These are phyloP conservation scores for Inonotus hispidus DNA, from an alignment of 1,284 basidiomycete genomes.

Conservation along the genomic window DNA sequence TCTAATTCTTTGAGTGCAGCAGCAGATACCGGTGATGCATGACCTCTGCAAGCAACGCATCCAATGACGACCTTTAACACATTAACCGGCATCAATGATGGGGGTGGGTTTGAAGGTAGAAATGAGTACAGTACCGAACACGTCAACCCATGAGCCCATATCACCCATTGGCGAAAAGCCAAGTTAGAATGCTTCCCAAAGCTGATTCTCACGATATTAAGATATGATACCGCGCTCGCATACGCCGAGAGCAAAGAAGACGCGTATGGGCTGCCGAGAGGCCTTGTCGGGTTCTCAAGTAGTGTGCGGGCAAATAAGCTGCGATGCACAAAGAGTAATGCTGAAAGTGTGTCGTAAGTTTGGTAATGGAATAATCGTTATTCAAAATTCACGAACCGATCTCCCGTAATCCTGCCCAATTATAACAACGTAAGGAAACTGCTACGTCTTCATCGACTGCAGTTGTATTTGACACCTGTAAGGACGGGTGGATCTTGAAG, in stretches of 20 bases:
- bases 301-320: conserved; percentile 14
- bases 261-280: conserved; percentile 10
- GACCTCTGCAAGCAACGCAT: conserved; percentile 20
- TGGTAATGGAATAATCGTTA: neutral
- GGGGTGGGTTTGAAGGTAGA: neutral
- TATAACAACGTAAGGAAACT: neutral
- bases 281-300: conserved; percentile 9
- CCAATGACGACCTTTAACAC: conserved; percentile 19
- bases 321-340: conserved; percentile 14
- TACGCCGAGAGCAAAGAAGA: conserved; percentile 16
- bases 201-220: conserved; percentile 8
- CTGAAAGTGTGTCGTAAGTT: neutral
- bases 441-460: neutral
- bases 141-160: conserved; percentile 13
- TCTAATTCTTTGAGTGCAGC: conserved; percentile 20
- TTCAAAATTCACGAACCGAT: neutral
- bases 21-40: conserved; percentile 12
- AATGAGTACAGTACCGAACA: conserved; percentile 1
- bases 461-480: neutral
- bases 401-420: conserved; percentile 1
- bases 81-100: neutral
- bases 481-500: neutral
- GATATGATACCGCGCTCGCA: conserved; percentile 9
- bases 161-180: conserved; percentile 10
- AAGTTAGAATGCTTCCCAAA: conserved; percentile 9